phyloP scores from a whole-genome alignment of 495 filamentous ascomycete genomes.

The Aspergillus carlsbadensis region DNA sequence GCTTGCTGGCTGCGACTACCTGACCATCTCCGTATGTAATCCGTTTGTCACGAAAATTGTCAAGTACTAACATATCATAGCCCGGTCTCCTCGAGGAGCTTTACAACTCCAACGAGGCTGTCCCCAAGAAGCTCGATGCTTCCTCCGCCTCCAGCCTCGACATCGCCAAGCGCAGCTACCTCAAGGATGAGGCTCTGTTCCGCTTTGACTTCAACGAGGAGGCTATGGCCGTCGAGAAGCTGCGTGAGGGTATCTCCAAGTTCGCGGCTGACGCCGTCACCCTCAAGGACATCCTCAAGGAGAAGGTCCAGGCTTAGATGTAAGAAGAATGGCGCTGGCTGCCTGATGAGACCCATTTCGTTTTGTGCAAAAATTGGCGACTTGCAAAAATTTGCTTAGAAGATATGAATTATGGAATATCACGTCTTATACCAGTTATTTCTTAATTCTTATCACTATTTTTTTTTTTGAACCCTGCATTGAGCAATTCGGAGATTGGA shows the following conservation, averaged over 20 bases:
- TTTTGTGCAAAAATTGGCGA: conserved; percentile 29
- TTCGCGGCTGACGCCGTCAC: conserved; percentile 95
- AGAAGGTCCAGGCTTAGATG: conserved; percentile 68
- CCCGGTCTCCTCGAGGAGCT: conserved; percentile 94
- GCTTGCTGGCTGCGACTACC: conserved; percentile 96
- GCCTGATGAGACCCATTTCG: conserved; percentile 16
- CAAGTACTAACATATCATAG: conserved; percentile 35
- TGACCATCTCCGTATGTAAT: conserved; percentile 85
- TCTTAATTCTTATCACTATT: background rate
- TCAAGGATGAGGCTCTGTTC: conserved; percentile 86
- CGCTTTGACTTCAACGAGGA: conserved; percentile 99
- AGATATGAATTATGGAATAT: conserved; percentile 35
- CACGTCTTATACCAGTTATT: conserved; percentile 3
- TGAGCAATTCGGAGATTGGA: background rate
- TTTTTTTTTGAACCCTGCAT: too few relatives aligned
- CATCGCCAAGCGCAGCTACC: conserved; percentile 86
- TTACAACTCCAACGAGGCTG: conserved; percentile 70
- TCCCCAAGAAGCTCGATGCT: conserved; percentile 92
- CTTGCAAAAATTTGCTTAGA: conserved; percentile 24
- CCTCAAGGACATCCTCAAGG: conserved; percentile 86
- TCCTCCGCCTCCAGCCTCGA: conserved; percentile 61
- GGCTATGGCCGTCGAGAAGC: conserved; percentile 98
- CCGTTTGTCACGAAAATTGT: background rate
- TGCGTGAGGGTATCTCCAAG: conserved; percentile 97
- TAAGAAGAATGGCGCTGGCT: conserved; percentile 11